Evolutionary conservation across 805 yeast genomes (phyloP), one percentile per base, ranked within the genome.

Genomic region (Kuraishia hungarica): DNA sequence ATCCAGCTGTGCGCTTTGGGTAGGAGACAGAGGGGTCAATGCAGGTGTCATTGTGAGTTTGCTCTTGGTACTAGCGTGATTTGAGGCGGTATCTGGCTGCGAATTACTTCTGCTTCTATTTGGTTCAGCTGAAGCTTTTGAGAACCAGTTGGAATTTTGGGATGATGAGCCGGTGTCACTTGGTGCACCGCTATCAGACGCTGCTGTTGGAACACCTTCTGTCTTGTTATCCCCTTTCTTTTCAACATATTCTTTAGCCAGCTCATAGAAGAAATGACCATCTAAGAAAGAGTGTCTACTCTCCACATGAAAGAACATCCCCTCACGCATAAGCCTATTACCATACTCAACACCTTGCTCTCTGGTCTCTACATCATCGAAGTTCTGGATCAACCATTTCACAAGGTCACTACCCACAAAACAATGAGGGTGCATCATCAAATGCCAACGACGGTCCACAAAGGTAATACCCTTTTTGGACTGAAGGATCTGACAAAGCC

Each of bases 391-490:
- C 55, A 93, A 66, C 97, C 98, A 93, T 35, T 82, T 80, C 0
- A 91, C 97, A 58, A 90, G 74, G 54, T 90, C 97, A 58, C 84
- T 82, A 0, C 98, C 98, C 23, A 89, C 67, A 64, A 93, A 90
- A 69, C 96, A 87, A 58, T 86, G 81, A 26, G 77, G 74, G 65
- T 89, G 96, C 2, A 80, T 72, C 58, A 83, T 84, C 81, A 92
- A 83, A 67, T 93, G 98, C 99, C 99, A 93, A 39, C 85, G 80
- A 61, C 97, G 76, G 62, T 90, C 96, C 1, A 80, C 83, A 43
- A 94, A 73, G 21, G 75, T 76, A 7, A 93, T 70, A 8, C 91
- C 92, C 51, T 77, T 75, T 1, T 78, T 74, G 3, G 86, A 79
- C 61, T 86, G 96, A 52, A 93, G 66, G 54, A 86, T 89, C 2